A percentile compares a stretch with the other conserved stretches of the same genome.
These are phyloP conservation scores for Fusarium tricinctum DNA, from an alignment of 2,329 filamentous ascomycete species.

Conservation along the genomic window DNA sequence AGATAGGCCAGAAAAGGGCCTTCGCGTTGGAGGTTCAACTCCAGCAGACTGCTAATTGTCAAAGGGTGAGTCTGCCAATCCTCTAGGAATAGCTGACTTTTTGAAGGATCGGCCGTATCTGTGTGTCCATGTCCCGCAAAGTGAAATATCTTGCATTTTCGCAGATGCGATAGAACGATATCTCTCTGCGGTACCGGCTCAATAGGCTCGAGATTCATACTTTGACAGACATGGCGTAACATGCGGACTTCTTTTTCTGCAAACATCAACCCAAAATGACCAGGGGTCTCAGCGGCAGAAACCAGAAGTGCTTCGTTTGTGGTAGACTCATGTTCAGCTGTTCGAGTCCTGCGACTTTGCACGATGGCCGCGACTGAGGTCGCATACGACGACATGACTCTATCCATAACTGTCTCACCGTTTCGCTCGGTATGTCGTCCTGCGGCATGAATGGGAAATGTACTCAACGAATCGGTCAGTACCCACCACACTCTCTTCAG, in stretches of 20 bases:
- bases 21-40: not conserved
- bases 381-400: not conserved
- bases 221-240: not conserved
- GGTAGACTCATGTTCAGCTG: fast-evolving
- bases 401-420: not conserved
- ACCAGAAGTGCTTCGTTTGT: not conserved
- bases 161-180: not conserved
- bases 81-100: not conserved
- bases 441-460: not conserved
- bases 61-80: not conserved
- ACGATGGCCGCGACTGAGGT: not conserved
- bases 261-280: not conserved
- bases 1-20: not conserved
- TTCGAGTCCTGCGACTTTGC: not conserved
- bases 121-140: not conserved
- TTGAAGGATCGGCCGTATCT: not conserved
- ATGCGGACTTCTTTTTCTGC: not conserved
- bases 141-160: not conserved
- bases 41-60: not conserved
- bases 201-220: fast-evolving
- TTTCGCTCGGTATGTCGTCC: not conserved
- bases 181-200: fast-evolving
- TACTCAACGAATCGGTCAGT: too few species aligned
- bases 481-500: not conserved
- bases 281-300: not conserved